These are phyloP conservation scores for Raphanus sativus DNA, from an alignment of 345 rosid species.

Conservation along the genomic window DNA sequence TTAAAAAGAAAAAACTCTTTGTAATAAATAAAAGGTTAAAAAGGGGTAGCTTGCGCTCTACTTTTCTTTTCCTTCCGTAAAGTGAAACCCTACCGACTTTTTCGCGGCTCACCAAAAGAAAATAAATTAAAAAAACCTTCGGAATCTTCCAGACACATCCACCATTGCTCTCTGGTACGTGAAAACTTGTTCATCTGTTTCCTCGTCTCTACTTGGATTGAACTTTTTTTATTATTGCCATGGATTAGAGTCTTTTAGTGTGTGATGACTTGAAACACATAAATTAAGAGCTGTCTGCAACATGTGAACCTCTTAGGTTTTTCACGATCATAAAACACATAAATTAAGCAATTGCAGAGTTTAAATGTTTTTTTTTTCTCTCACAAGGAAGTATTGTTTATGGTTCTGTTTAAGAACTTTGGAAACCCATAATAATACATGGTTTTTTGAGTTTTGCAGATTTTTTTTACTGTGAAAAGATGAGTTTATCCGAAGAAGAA, in stretches of 20 bases:
- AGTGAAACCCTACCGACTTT: not conserved
- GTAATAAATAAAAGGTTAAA: not conserved
- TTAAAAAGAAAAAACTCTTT: not conserved
- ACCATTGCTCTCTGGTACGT: not conserved
- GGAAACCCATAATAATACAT: not conserved
- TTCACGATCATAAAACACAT: not conserved
- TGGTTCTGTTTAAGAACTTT: not conserved
- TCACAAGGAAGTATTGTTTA: not conserved
- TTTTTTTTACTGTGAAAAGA: not conserved
- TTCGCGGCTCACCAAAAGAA: not conserved
- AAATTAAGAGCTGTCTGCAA: not conserved
- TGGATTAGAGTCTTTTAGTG: not conserved
- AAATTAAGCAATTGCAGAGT: not conserved
- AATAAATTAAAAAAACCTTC: not conserved
- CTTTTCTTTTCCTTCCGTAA: not conserved
- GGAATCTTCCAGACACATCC: not conserved
- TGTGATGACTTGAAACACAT: not conserved
- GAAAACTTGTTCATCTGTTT: not conserved
- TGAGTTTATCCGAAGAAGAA: slow-evolving; percentile 58
- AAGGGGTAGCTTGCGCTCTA: not conserved
- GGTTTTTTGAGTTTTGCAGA: slow-evolving; percentile 1
- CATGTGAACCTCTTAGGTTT: not conserved
- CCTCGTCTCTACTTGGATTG: not conserved
- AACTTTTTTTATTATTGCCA: not conserved
- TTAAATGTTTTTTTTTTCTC: not conserved